Evolutionary conservation across 2,329 filamentous ascomycete species (phyloP).

Genomic region (Thielaviopsis punctulata): DNA sequence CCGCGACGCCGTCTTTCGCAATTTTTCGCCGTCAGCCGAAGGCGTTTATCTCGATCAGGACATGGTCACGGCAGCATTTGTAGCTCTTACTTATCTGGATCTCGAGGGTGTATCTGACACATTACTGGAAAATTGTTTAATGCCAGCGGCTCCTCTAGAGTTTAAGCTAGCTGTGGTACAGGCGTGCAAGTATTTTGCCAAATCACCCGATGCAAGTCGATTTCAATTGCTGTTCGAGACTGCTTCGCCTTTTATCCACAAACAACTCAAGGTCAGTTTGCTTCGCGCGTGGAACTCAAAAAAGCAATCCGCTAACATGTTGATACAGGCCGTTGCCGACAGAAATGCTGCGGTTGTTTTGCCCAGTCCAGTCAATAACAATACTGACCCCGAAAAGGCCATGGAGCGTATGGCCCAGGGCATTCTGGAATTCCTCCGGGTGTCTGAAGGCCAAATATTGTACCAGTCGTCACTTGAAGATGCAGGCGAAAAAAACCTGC

Average conservation of each 20-base stretch:
- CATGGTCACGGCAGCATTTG: conserved; percentile 48
- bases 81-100: conserved; percentile 45
- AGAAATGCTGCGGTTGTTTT: conserved; percentile 3
- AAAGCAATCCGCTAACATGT: not conserved
- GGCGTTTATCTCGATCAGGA: conserved; percentile 40
- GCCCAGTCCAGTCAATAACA: conserved; percentile 2
- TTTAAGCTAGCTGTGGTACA: conserved; percentile 48
- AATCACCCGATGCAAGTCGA: conserved; percentile 28
- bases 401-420: conserved; percentile 29
- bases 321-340: conserved; percentile 12
- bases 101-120: conserved; percentile 40
- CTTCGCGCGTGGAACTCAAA: not conserved
- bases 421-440: conserved; percentile 40
- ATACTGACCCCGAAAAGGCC: conserved; percentile 14
- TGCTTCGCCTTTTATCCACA: conserved; percentile 38
- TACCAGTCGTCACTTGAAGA: conserved; percentile 15
- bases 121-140: conserved; percentile 39
- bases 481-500: conserved; percentile 4
- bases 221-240: conserved; percentile 39
- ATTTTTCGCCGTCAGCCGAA: conserved; percentile 29
- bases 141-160: conserved; percentile 34
- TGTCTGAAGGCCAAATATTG: conserved; percentile 20
- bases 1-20: conserved; percentile 45
- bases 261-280: conserved; percentile 34
- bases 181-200: conserved; percentile 45